These are phyloP conservation scores for Eimeria necatrix DNA, from an alignment of 169 alveolate genomes.

Conservation along the genomic window DNA sequence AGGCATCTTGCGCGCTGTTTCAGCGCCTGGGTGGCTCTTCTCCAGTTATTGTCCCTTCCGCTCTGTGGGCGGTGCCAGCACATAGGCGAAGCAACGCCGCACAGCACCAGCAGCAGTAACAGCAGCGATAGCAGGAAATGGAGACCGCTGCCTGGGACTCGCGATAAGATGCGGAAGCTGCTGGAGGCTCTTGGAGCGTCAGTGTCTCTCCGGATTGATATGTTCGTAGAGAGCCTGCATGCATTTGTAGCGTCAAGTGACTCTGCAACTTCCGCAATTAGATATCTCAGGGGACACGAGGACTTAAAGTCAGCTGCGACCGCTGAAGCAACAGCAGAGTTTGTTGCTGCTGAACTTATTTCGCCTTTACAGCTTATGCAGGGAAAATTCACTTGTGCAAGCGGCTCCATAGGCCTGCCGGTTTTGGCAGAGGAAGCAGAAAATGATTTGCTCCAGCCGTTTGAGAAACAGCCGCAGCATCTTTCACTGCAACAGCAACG, in stretches of 20 bases:
- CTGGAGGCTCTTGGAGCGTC: neutral
- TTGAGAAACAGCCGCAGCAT: conserved; percentile 24
- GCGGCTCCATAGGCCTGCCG: too few species aligned
- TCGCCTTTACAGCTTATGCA: neutral
- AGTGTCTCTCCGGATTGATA: neutral
- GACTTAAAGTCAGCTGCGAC: neutral
- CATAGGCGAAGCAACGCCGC: neutral
- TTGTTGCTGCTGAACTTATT: conserved; percentile 52
- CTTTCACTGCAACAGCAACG: neutral
- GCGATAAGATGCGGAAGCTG: neutral
- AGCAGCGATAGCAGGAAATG: neutral
- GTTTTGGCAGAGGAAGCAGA: neutral
- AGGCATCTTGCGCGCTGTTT: conserved; percentile 62
- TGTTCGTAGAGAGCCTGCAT: neutral
- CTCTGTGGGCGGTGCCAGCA: conserved; percentile 23
- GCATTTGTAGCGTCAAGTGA: neutral
- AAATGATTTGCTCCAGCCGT: neutral
- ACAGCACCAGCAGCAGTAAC: neutral
- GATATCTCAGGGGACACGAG: neutral
- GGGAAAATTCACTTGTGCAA: neutral
- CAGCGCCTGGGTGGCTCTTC: conserved; percentile 41
- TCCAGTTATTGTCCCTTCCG: conserved; percentile 7
- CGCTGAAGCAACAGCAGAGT: conserved; percentile 13
- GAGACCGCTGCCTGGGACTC: neutral
- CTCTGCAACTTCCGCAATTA: neutral